Evolutionary conservation across 2,329 filamentous ascomycete species (phyloP).

Genomic region (Scytalidium sp.): DNA sequence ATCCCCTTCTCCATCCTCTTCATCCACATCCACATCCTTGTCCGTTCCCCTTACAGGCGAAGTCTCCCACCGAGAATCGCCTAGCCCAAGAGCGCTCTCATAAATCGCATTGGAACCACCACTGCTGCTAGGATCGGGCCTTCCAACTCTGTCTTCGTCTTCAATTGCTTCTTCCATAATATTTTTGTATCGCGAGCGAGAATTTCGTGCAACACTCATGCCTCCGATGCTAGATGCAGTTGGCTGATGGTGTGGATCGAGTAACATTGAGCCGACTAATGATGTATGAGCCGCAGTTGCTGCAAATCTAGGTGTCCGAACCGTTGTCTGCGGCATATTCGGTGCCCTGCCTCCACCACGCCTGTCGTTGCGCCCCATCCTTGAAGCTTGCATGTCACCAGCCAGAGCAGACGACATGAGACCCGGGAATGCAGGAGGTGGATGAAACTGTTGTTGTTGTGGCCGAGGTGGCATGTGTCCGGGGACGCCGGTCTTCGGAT

Average conservation of each 20-base stretch:
- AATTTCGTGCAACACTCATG: slow-evolving; percentile 45
- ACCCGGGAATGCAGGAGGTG: slow-evolving; percentile 71
- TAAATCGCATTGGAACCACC: slow-evolving; percentile 27
- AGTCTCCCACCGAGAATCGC: slow-evolving; percentile 44
- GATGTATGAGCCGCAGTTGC: slow-evolving; percentile 40
- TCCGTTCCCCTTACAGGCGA: slow-evolving; percentile 26
- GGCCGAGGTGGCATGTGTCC: slow-evolving; percentile 55
- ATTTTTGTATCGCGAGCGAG: slow-evolving; percentile 42
- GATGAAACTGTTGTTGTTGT: slow-evolving; percentile 61
- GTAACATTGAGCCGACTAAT: slow-evolving; percentile 68
- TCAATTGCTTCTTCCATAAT: slow-evolving; percentile 57
- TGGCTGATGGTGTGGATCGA: slow-evolving; percentile 76
- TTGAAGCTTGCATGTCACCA: slow-evolving; percentile 53
- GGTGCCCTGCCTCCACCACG: slow-evolving; percentile 39
- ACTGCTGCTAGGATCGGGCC: slow-evolving; percentile 3
- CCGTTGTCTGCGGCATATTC: slow-evolving; percentile 25
- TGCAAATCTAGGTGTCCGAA: slow-evolving; percentile 42
- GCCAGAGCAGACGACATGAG: slow-evolving; percentile 60
- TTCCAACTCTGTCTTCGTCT: slow-evolving; percentile 33
- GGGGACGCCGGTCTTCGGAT: slow-evolving; percentile 64
- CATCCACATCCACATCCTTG: slow-evolving; percentile 32
- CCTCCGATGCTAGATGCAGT: slow-evolving; percentile 42
- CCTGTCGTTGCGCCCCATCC: slow-evolving; percentile 41
- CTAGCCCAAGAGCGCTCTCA: slow-evolving; percentile 22
- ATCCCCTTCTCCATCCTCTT: slow-evolving; percentile 44